Evolutionary conservation across 2,329 filamentous ascomycete species (phyloP), one percentile per base, ranked within the genome.

Genomic region (Cylindrodendrum hubeiense): DNA sequence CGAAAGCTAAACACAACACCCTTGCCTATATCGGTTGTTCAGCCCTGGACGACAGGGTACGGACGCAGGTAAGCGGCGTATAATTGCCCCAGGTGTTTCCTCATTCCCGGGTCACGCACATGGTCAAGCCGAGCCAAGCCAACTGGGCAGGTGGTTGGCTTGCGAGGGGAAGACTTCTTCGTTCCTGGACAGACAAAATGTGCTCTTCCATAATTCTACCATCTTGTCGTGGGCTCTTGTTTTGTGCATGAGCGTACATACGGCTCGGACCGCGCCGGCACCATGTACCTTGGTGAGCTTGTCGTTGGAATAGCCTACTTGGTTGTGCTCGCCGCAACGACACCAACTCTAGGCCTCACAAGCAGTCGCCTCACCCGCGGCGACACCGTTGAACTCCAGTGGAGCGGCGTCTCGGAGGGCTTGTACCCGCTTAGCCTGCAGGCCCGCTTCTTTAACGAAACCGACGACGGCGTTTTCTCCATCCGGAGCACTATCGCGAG

Each of bases 391-490:
- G 22, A 24, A 17, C 51, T 61, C n/a, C 41, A 30, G 10, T 55
- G 59, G 59, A 43, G 30, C 24, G 51, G 51, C 50, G 59, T 61
- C n/a, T 53, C 51, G n/a, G 33, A 50, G 13, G 8, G 41, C 8
- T 24, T 43, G 17, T 61, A 61, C 51, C 59, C 59, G 46, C 59
- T 61, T n/a, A 43, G 43, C n/a, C 51, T 61, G 30, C 50, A 61
- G 43, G 59, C 59, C 30, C 50, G 59, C 13, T 61, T 55, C 59
- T 61, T 61, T 19, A 61, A 61, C 43, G 43, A 61, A 2, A 61
- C 50, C 7, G 28, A 19, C 24, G 33, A 37, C 5, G 59, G 59
- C 17, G 46, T 61, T n/a, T 55, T 61, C 30, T 61, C 51, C n/a
- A 55, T 61, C 24, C 51, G 51, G 12, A 55, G 30, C 33, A 61